These are phyloP conservation scores for Linnemannia exigua DNA, from an alignment of 192 early-diverging fungal species.

Conservation along the genomic window DNA sequence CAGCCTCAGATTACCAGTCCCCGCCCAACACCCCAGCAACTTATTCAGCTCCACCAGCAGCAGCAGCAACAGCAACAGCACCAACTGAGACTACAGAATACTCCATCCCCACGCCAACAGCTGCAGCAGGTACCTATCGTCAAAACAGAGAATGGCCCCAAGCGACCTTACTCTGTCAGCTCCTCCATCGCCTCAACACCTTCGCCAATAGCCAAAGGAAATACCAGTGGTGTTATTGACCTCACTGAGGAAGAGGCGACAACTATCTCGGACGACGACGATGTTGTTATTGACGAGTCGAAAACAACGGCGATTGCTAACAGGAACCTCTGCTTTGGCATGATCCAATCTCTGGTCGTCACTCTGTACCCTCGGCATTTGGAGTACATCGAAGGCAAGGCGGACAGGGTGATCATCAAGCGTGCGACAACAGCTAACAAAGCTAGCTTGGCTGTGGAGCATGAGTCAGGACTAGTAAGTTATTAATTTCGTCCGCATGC, in stretches of 20 bases:
- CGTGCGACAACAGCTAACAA: slow-evolving; percentile 42
- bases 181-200: slow-evolving; percentile 15
- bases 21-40: not conserved
- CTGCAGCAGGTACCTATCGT: not conserved
- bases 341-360: slow-evolving; percentile 50
- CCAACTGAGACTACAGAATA: not conserved
- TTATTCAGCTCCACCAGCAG: not conserved
- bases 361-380: slow-evolving; percentile 55
- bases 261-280: slow-evolving; percentile 39
- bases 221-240: slow-evolving; percentile 26
- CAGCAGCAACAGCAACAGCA: slow-evolving; percentile 4
- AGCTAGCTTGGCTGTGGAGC: slow-evolving; percentile 46
- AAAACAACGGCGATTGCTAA: slow-evolving; percentile 50
- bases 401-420: slow-evolving; percentile 42
- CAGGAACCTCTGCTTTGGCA: slow-evolving; percentile 57
- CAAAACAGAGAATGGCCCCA: not conserved
- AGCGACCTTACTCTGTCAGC: slow-evolving; percentile 7
- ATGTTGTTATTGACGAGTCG: slow-evolving; percentile 53
- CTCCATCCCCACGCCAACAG: not conserved
- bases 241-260: slow-evolving; percentile 43
- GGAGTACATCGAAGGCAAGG: slow-evolving; percentile 42
- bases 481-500: not conserved
- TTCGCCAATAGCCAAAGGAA: slow-evolving; percentile 10
- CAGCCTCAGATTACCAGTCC: not conserved
- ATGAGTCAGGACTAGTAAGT: slow-evolving; percentile 39